These are phyloP conservation scores for Aspergillus pseudoterreus DNA, from an alignment of 2,329 filamentous ascomycete genomes.

Conservation along the genomic window DNA sequence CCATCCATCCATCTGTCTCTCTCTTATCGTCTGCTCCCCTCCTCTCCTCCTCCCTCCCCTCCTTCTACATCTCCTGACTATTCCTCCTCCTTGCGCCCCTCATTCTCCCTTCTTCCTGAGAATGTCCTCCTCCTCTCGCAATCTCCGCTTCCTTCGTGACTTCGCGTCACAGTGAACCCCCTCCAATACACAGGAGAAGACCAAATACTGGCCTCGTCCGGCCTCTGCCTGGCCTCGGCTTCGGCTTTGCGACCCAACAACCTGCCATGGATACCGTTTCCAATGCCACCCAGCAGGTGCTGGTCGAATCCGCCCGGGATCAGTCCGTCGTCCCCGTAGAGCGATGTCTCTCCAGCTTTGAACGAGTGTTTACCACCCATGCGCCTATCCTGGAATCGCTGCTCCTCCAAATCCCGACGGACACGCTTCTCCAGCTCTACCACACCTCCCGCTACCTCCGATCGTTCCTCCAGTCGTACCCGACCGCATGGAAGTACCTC, in stretches of 20 bases:
- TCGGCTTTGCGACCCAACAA: conserved; percentile 9
- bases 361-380: conserved; percentile 54
- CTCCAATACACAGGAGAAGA: conserved; percentile 1
- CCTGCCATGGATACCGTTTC: conserved; percentile 6
- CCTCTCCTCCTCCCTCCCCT: conserved; percentile 10
- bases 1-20: conserved; percentile 3
- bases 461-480: conserved; percentile 53
- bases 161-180: conserved; percentile 25
- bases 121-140: conserved; percentile 28
- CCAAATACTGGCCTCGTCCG: conserved; percentile 3
- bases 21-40: conserved; percentile 5
- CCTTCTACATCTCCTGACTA: conserved; percentile 16
- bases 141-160: conserved; percentile 25
- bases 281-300: conserved; percentile 15
- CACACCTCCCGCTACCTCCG: conserved; percentile 56
- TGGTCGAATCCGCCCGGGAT: conserved; percentile 24
- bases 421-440: conserved; percentile 55
- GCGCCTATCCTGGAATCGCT: conserved; percentile 58
- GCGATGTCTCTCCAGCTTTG: conserved; percentile 46
- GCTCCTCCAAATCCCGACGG: conserved; percentile 54
- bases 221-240: conserved; percentile 9
- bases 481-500: conserved; percentile 58
- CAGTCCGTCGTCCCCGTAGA: conserved; percentile 20
- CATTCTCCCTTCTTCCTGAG: conserved; percentile 23
- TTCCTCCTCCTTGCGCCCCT: conserved; percentile 17